These are phyloP conservation scores for Neurospora sp. DNA, from an alignment of 495 filamentous ascomycete genomes.

Conservation along the genomic window DNA sequence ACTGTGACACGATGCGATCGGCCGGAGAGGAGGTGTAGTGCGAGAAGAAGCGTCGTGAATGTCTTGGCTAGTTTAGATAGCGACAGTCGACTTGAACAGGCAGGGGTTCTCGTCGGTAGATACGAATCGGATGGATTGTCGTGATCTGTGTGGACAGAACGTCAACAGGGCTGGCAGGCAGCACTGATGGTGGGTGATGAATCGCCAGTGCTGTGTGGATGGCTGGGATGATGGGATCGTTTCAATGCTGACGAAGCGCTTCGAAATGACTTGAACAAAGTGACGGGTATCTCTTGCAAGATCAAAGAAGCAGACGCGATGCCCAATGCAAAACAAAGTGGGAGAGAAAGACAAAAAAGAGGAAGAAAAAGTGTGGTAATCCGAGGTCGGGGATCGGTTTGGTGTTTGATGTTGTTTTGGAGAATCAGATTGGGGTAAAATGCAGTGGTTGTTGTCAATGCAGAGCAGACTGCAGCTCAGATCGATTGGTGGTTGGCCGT, in stretches of 20 bases:
- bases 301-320: neutral
- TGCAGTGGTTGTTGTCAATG: neutral
- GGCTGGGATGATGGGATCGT: too few relatives aligned
- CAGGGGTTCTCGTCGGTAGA: neutral
- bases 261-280: neutral
- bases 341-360: neutral
- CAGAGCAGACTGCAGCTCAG: neutral
- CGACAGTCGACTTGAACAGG: neutral
- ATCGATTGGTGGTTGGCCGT: neutral
- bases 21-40: neutral
- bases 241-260: too few relatives aligned
- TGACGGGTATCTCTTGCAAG: neutral
- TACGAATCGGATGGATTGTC: neutral
- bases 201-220: neutral
- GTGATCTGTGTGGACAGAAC: neutral
- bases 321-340: neutral
- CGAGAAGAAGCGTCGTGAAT: neutral
- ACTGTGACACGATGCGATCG: neutral
- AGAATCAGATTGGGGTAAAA: neutral
- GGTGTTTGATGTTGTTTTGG: neutral
- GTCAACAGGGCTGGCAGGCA: neutral
- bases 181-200: neutral
- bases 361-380: neutral
- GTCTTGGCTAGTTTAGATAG: neutral
- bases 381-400: neutral